Evolutionary conservation across 2,329 filamentous ascomycete species (phyloP).

Genomic region (Alternaria arbusti): DNA sequence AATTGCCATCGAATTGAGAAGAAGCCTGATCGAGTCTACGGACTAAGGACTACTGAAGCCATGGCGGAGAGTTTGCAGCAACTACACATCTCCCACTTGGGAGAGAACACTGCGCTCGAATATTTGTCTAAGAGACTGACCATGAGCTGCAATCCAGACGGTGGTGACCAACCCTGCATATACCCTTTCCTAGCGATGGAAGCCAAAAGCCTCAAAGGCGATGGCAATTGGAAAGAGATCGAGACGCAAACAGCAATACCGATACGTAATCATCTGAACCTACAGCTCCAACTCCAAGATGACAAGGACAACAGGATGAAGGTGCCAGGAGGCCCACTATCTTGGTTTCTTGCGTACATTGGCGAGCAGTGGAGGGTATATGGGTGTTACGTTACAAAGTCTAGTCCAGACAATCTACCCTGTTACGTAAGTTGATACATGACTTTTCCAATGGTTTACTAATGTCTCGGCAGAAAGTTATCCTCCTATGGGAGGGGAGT

Average conservation of each 20-base stretch:
- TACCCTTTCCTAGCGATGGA: slow-evolving; percentile 29
- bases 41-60: not conserved
- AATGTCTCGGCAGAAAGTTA: not conserved
- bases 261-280: slow-evolving; percentile 14
- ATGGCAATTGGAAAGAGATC: slow-evolving; percentile 19
- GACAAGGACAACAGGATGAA: slow-evolving; percentile 16
- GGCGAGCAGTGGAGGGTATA: slow-evolving; percentile 29
- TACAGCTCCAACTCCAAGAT: slow-evolving; percentile 19
- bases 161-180: slow-evolving; percentile 12
- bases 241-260: slow-evolving; percentile 23
- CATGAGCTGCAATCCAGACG: slow-evolving; percentile 18
- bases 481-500: slow-evolving; percentile 23
- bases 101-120: not conserved
- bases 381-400: slow-evolving; percentile 7
- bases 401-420: not conserved
- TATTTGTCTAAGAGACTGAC: slow-evolving; percentile 7
- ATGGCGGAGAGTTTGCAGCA: not conserved
- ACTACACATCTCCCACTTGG: not conserved
- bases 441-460: not conserved
- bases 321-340: slow-evolving; percentile 21
- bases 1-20: not conserved
- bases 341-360: slow-evolving; percentile 23
- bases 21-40: slow-evolving; percentile 23
- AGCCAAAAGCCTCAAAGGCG: slow-evolving; percentile 21
- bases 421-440: not conserved